phyloP scores from a whole-genome alignment of 83 land plant genomes.

The Picea mariana region DNA sequence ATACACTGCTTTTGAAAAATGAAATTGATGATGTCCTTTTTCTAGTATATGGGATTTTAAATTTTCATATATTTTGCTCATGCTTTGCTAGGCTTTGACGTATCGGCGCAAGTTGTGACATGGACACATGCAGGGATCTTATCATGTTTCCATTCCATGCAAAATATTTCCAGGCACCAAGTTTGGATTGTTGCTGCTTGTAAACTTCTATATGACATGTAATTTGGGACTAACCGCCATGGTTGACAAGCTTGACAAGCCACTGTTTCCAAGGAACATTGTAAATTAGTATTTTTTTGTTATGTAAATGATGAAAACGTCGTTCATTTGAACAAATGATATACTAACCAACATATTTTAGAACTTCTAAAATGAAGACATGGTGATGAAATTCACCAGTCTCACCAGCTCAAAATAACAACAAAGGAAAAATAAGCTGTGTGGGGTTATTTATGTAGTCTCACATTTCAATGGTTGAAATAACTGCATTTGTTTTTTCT shows the following conservation, averaged over 20 bases:
- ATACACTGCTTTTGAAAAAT: too few species aligned
- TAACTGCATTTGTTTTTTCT: neutral
- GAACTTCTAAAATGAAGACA: neutral
- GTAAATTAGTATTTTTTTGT: neutral
- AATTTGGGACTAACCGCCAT: neutral
- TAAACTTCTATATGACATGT: neutral
- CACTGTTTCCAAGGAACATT: neutral
- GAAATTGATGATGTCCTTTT: too few species aligned
- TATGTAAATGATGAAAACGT: neutral
- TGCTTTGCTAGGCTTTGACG: slow-evolving; percentile 15
- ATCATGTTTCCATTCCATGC: neutral
- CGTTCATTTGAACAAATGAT: neutral
- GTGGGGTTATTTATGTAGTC: neutral
- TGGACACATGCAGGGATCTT: neutral
- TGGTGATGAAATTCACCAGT: neutral
- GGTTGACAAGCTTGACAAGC: neutral
- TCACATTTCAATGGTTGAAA: neutral
- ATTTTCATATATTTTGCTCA: neutral
- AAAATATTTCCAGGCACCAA: neutral
- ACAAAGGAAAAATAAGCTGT: too few species aligned
- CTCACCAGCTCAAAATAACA: too few species aligned
- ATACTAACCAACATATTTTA: neutral
- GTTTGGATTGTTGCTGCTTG: neutral
- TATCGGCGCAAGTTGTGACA: slow-evolving; percentile 6
- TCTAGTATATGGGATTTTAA: too few species aligned